phyloP scores from a whole-genome alignment of 352 stramenopile genomes.

The Phytophthora lateralis region DNA sequence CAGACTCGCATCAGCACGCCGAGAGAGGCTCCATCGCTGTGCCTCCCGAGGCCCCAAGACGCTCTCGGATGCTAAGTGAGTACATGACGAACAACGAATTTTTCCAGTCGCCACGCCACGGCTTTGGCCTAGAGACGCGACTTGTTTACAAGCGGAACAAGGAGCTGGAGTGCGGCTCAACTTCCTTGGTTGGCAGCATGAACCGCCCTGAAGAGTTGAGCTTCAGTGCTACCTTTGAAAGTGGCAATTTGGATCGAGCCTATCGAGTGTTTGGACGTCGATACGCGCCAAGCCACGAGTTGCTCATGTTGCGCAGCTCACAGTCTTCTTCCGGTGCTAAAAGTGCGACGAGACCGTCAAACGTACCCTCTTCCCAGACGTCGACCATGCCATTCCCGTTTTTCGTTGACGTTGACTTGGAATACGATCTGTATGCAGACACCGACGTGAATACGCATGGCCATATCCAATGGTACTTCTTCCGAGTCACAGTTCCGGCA shows the following conservation, averaged over 20 bases:
- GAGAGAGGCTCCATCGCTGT: constrained; percentile 15
- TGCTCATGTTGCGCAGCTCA: constrained; percentile 24
- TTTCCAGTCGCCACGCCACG: constrained; percentile 61
- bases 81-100: constrained; percentile 78
- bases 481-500: constrained; percentile 47
- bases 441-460: constrained; percentile 72
- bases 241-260: constrained; percentile 73
- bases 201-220: constrained; percentile 42
- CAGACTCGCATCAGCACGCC: constrained; percentile 41
- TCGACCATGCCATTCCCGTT: constrained; percentile 46
- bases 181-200: neutral
- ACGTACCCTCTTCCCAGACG: constrained; percentile 10
- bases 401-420: constrained; percentile 60
- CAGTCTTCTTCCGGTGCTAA: constrained; percentile 2
- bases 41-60: constrained; percentile 13
- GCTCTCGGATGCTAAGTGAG: constrained; percentile 56
- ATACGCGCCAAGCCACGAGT: constrained; percentile 54
- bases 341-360: constrained; percentile 5
- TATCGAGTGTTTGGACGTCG: constrained; percentile 65
- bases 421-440: constrained; percentile 83
- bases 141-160: constrained; percentile 78
- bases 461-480: constrained; percentile 93
- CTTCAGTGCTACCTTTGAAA: constrained; percentile 79
- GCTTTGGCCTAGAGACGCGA: constrained; percentile 60
- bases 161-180: constrained; percentile 26